phyloP scores from a whole-genome alignment of 2,329 filamentous ascomycete genomes.

The Pezicula carpinea region DNA sequence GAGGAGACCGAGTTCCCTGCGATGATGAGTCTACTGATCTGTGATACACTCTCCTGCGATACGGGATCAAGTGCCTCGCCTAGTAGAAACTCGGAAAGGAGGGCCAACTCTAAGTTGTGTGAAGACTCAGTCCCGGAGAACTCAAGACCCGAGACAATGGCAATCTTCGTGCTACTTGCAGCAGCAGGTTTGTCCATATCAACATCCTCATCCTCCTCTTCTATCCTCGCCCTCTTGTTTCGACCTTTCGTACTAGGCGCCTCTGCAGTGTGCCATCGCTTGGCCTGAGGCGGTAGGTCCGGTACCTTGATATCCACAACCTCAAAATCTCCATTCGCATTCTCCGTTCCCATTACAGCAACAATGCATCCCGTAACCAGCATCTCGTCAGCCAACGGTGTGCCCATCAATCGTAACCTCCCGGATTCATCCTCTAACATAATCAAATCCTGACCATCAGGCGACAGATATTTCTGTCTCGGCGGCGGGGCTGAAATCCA shows the following conservation, averaged over 20 bases:
- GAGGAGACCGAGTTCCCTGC: constrained; percentile 77
- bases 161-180: constrained; percentile 54
- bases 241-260: constrained; percentile 27
- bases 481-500: constrained; percentile 82
- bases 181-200: constrained; percentile 47
- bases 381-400: constrained; percentile 59
- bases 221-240: constrained; percentile 31
- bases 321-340: constrained; percentile 85
- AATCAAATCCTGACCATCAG: constrained; percentile 55
- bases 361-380: constrained; percentile 92
- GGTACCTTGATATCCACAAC: constrained; percentile 86
- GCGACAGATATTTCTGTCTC: constrained; percentile 69
- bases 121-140: constrained; percentile 72
- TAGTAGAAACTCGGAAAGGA: constrained; percentile 82
- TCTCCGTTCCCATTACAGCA: constrained; percentile 93
- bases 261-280: constrained; percentile 69
- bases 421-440: constrained; percentile 97
- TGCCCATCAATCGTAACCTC: constrained; percentile 73
- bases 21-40: constrained; percentile 81
- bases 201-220: constrained; percentile 46
- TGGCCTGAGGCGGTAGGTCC: constrained; percentile 76
- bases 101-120: constrained; percentile 68
- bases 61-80: constrained; percentile 67
- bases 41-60: constrained; percentile 54
- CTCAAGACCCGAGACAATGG: constrained; percentile 81